Evolutionary conservation across 495 filamentous ascomycete species (phyloP), one percentile per base, ranked within the genome.

Genomic region (Cercophora newfieldiana): DNA sequence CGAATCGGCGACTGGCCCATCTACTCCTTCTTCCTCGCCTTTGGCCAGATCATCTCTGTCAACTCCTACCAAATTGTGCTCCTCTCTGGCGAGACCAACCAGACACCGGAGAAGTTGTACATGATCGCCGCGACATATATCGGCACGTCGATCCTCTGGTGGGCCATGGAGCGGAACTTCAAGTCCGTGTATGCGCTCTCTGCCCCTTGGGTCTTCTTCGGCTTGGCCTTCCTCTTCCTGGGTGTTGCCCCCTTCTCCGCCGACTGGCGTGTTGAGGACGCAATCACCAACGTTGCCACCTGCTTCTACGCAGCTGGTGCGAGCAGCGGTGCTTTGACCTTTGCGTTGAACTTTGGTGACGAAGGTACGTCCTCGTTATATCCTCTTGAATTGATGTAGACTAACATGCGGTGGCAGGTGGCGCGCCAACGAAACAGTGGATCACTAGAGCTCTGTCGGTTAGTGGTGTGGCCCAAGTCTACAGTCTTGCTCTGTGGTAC

Each of bases 51-150:
- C 64, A 82, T 90, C 50, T 85, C 88, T 0, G 85, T 86, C 56
- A 90, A 88, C 69, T 88, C 85, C 0, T 88, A 89, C 74, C 88
- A 90, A 66, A 87, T 90, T 71, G 88, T 87, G 5, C 82, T 91
- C 16, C 75, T 91, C 22, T 84, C 81, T 5, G 88, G 88, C 24
- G 81, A 85, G 64, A 78, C 86, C 16, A 86, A 84, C 19, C 79
- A 90, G 69, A 79, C 85, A 7, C 86, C 87, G 2, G 74, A 82
- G 29, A 85, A 87, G 75, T 79, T 90, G 22, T 90, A 91, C 72
- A 77, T 85, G 66, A 82, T 90, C 22, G 87, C 87, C 0, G 78
- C 76, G 16, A 85, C 89, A 31, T 91, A 91, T 69, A 79, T 87
- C n/a, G 77, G 73, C 10, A 82, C 82, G 8, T 88, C 87, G 3